A percentile compares a stretch with the other conserved stretches of the same genome.
Conservation (phyloP, 1,284 basidiomycete genomes). For the Rhodotorula glutinis region DNA sequence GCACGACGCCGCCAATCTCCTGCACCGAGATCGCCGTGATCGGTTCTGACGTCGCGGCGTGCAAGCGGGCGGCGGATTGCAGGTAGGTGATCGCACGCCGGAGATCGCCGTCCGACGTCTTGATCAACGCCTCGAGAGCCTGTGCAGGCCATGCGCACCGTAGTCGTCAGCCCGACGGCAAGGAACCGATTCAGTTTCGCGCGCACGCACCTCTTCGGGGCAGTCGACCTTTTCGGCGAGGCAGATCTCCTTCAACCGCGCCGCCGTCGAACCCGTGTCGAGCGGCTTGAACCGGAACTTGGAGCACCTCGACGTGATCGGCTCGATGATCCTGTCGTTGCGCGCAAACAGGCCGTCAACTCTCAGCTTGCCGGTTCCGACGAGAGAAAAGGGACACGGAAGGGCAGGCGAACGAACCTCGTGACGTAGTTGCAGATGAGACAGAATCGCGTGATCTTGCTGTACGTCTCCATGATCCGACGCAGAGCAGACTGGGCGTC, state of each 20-base stretch:
- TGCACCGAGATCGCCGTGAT: conserved; percentile 72
- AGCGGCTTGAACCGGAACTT: conserved; percentile 98
- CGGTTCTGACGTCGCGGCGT: conserved; percentile 61
- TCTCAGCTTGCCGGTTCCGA: neutral
- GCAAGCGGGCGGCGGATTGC: conserved; percentile 88
- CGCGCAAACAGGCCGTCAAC: neutral
- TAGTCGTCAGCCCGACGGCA: no score
- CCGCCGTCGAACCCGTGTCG: conserved; percentile 69
- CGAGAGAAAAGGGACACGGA: conserved; percentile 1
- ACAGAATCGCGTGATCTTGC: conserved; percentile 94
- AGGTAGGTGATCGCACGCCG: conserved; percentile 98
- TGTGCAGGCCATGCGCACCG: conserved; percentile 39
- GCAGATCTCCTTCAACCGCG: conserved; percentile 78
- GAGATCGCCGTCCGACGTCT: conserved; percentile 84
- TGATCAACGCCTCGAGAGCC: conserved; percentile 70
- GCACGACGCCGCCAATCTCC: conserved; percentile 96
- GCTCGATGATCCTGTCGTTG: conserved; percentile 86
- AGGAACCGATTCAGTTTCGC: neutral
- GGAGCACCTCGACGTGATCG: conserved; percentile 95
- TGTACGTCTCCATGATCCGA: conserved; percentile 98
- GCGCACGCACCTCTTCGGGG: conserved; percentile 50
- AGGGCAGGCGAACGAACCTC: conserved; percentile 57
- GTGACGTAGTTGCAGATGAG: conserved; percentile 99
- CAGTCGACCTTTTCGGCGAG: conserved; percentile 54
- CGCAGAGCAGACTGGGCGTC: conserved; percentile 94